Conservation (phyloP, 768 basidiomycete species). For the Lactarius deliciosus region DNA sequence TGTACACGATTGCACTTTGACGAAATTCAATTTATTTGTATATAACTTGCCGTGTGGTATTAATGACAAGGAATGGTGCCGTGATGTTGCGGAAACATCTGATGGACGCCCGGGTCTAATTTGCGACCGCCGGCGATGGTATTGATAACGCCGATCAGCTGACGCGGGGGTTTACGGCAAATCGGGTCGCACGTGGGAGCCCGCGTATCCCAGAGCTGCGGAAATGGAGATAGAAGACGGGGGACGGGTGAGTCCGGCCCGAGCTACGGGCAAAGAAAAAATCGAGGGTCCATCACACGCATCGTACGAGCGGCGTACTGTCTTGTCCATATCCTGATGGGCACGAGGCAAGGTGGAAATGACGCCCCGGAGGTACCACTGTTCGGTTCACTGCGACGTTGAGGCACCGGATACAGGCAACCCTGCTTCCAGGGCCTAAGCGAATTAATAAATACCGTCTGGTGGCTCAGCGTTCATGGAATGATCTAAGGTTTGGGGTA, state of each 20-base stretch:
- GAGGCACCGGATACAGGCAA: neutral
- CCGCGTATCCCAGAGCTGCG: constrained; percentile 11
- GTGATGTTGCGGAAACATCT: constrained; percentile 15
- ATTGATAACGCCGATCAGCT: constrained; percentile 22
- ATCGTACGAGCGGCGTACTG: neutral
- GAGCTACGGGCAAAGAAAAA: neutral
- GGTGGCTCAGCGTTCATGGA: constrained; percentile 4
- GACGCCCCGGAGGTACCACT: neutral
- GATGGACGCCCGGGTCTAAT: constrained; percentile 10
- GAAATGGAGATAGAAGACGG: neutral
- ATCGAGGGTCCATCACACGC: neutral
- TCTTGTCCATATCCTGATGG: neutral
- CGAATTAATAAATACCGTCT: constrained; percentile 12
- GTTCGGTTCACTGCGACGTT: neutral
- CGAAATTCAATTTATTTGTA: constrained; percentile 27
- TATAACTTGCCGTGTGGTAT: constrained; percentile 24
- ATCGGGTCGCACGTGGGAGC: constrained; percentile 16
- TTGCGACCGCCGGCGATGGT: constrained; percentile 10
- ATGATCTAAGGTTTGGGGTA: constrained; percentile 27
- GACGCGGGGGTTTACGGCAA: constrained; percentile 16
- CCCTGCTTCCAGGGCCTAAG: constrained; percentile 7
- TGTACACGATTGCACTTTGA: constrained; percentile 24
- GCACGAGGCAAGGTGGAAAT: neutral
- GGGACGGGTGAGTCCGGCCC: constrained; percentile 3
- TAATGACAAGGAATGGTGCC: constrained; percentile 9